Evolutionary conservation across 2,329 filamentous ascomycete species (phyloP), one percentile per base, ranked within the genome.

Genomic region (Decorospora gaudefroyi): DNA sequence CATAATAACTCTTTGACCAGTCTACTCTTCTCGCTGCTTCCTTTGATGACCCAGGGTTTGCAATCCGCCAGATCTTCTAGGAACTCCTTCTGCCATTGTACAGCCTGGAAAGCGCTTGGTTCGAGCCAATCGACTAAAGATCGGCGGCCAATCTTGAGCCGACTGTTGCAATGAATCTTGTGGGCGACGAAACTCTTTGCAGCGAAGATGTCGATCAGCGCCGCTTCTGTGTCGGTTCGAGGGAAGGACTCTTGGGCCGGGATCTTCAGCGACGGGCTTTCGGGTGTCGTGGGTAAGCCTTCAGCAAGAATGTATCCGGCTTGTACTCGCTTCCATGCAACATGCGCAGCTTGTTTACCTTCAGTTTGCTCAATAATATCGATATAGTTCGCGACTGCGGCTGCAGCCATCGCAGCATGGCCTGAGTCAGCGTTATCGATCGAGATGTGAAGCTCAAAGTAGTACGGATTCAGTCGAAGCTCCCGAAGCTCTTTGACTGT

Each of bases 361-460:
- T 68, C 54, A 1, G 40, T 53, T 13, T 34, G 29, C 26, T 38
- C 42, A 7, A 71, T 47, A 23, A 55, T 45, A 21, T 66, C 53
- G 15, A 79, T 61, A 46, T 76, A 77, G n/a, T 51, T 41, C 6
- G 43, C 21, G 1, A 64, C 72, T 11, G 67, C 65, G 15, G 67
- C 53, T 42, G 69, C 58, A 1, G 76, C 75, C 70, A 79, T 78
- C 2, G 74, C 74, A 9, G 73, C 67, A 54, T 79, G 77, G 0
- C 77, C 76, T 0, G 71, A 74, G 45, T 77, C 64, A 4, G 68
- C 64, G 51, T 79, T 79, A 51, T 79, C 77, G 35, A 80, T 79
- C 0, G 73, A 69, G 27, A 79, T 64, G 56, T 79, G 77, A 3
- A 80, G 61, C n/a, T 72, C 54, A 52, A 78, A 80, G 53, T 78